These are phyloP conservation scores for Neopestalotiopsis sp. DNA, from an alignment of 2,329 filamentous ascomycete species.

Conservation along the genomic window DNA sequence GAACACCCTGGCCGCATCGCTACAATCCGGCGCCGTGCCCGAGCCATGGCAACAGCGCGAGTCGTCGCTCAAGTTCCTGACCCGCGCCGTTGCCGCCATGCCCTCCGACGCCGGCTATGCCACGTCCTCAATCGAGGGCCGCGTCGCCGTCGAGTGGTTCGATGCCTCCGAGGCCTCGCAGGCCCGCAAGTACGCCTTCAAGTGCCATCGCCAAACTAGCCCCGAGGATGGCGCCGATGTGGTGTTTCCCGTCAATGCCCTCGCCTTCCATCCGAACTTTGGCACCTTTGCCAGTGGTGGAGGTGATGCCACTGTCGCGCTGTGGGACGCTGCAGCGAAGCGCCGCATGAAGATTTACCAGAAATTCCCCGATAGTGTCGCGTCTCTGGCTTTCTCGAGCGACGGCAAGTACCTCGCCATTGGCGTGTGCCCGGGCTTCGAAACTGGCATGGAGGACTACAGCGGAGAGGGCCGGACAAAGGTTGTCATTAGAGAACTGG, in stretches of 20 bases:
- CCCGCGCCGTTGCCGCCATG: constrained; percentile 92
- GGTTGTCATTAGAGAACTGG: constrained; percentile 82
- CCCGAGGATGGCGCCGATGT: constrained; percentile 70
- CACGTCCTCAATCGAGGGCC: constrained; percentile 89
- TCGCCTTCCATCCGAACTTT: constrained; percentile 83
- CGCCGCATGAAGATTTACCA: constrained; percentile 89
- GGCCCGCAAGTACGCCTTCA: constrained; percentile 96
- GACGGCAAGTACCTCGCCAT: constrained; percentile 82
- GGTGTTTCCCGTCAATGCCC: constrained; percentile 89
- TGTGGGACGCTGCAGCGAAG: constrained; percentile 94
- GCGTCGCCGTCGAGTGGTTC: constrained; percentile 98
- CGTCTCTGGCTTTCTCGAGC: constrained; percentile 76
- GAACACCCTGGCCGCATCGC: constrained; percentile 63
- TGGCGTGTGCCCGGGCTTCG: constrained; percentile 84
- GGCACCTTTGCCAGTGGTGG: constrained; percentile 90
- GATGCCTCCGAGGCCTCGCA: constrained; percentile 87
- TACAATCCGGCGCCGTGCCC: constrained; percentile 54
- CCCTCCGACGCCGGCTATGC: constrained; percentile 95
- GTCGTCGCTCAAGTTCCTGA: constrained; percentile 95
- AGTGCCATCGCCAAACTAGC: constrained; percentile 86
- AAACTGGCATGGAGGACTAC: constrained; percentile 84
- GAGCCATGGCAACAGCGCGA: constrained; percentile 93
- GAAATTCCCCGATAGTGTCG: constrained; percentile 79
- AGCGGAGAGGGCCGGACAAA: constrained; percentile 74
- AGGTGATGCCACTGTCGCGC: constrained; percentile 87